phyloP scores from a whole-genome alignment of 139 green algal species.

The Desmodesmus armatus region DNA sequence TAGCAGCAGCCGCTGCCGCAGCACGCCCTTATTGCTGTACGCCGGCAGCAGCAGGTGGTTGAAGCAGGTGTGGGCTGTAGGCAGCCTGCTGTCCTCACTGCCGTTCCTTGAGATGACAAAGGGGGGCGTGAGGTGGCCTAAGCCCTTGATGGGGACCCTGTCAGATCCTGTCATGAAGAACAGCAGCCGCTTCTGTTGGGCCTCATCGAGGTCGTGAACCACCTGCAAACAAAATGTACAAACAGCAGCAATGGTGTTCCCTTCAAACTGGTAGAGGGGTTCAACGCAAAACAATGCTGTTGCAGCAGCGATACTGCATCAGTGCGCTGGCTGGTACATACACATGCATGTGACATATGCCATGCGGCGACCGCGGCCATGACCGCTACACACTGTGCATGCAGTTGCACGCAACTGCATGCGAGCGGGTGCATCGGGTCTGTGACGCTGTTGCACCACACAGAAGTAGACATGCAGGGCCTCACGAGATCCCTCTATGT shows the following conservation, averaged over 20 bases:
- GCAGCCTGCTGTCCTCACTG: slow-evolving; percentile 56
- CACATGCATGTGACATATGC: too few species aligned
- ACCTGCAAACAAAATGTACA: slow-evolving; percentile 14
- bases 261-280: background rate
- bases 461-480: too few species aligned
- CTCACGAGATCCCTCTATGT: too few species aligned
- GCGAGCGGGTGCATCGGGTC: background rate
- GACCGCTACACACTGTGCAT: too few species aligned
- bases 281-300: too few species aligned
- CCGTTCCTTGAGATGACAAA: slow-evolving; percentile 63
- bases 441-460: too few species aligned
- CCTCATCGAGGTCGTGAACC: slow-evolving; percentile 47
- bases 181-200: slow-evolving; percentile 69
- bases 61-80: slow-evolving; percentile 95
- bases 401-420: too few species aligned
- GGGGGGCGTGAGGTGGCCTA: slow-evolving; percentile 69
- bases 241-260: background rate
- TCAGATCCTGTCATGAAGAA: slow-evolving; percentile 81
- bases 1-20: slow-evolving; percentile 64
- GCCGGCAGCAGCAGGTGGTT: slow-evolving; percentile 91
- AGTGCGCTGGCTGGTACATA: too few species aligned
- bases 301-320: too few species aligned
- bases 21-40: slow-evolving; percentile 69
- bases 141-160: slow-evolving; percentile 79
- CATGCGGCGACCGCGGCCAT: too few species aligned